phyloP scores from a whole-genome alignment of 768 basidiomycete genomes.

The Tricholoma matsutake region DNA sequence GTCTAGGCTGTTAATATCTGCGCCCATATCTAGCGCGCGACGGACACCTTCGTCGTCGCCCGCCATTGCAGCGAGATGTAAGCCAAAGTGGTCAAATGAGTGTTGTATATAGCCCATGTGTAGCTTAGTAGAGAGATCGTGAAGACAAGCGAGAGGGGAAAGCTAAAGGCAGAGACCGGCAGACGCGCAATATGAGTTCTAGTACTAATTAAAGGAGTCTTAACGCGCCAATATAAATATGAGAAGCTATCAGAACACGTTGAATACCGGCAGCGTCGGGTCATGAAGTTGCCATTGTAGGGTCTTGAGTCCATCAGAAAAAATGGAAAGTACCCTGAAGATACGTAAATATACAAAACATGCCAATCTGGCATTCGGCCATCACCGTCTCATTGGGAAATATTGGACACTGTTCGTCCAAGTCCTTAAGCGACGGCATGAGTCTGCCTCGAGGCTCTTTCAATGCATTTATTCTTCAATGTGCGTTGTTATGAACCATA shows the following conservation, averaged over 20 bases:
- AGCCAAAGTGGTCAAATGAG: constrained; percentile 35
- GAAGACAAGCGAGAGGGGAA: constrained; percentile 6
- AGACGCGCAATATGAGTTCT: constrained; percentile 4
- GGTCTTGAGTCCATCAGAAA: constrained; percentile 16
- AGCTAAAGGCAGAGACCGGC: constrained; percentile 5
- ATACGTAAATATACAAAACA: not conserved
- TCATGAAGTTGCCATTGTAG: constrained; percentile 11
- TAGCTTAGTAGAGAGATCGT: not conserved
- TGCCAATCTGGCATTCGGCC: constrained; percentile 13
- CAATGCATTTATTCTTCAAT: not conserved
- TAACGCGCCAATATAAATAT: constrained; percentile 15
- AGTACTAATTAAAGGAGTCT: constrained; percentile 3
- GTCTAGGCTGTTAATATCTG: constrained; percentile 68
- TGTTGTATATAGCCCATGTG: constrained; percentile 24
- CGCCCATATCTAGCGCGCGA: constrained; percentile 53
- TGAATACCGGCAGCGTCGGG: constrained; percentile 11
- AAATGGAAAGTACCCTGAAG: constrained; percentile 15
- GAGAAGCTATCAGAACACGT: not conserved
- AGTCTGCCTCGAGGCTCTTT: constrained; percentile 10
- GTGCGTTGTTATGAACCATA: not conserved
- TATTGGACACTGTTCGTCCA: not conserved
- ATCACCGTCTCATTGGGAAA: constrained; percentile 11
- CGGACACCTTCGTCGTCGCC: constrained; percentile 55
- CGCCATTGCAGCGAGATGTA: constrained; percentile 54
- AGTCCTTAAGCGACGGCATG: constrained; percentile 15